Evolutionary conservation across 2,329 filamentous ascomycete genomes (phyloP), one percentile per base, ranked within the genome.

Genomic region (Stagonosporopsis rhizophila): DNA sequence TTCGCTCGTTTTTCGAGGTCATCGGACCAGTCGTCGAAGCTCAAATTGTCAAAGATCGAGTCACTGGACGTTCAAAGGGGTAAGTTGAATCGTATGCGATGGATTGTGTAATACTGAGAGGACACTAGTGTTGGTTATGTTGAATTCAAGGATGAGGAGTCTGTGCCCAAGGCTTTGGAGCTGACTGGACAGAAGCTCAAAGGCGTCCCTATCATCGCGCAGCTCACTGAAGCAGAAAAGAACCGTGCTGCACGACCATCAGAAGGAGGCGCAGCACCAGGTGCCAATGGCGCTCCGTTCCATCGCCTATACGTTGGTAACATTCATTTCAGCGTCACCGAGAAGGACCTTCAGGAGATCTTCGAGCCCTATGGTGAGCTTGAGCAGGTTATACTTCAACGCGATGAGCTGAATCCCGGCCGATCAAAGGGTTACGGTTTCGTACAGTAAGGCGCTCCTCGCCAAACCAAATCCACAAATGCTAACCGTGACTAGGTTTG

Each of bases 321-420:
- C 77, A 98, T 99, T 68, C 95, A 99, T 82, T 99, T 99, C 85
- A 97, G 92, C 76, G 96, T 99, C 76, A 97, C 92, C 74, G 95
- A 99, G 80, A 88, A 89, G 76, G 96, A 99, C 79, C 83, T 99
- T 65, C 89, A 94, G 82, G 92, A 94, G 75, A 92, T 99, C 59
- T 99, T 99, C 77, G 92, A 96, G 80, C 94, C 95, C 1, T 99
- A 97, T 78, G 95, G 95, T 69, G 93, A 96, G 80, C 88, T 99
- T 56, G 95, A 98, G 76, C 97, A 97, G 77, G 93, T 97, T 56
- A 93, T 97, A 75, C 84, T 99, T 56, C 96, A 99, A 77, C 97
- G 96, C 80, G 96, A 99, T 71, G 95, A 98, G 57, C 96, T 93
- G 50, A 69, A 69, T 23, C 68, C 68, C 9, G 64, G 65, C 17